Percentiles rank a stretch among this genome's conserved stretches.
phyloP scores from a whole-genome alignment of 192 early-diverging fungal genomes.

The Coemansia sp. region DNA sequence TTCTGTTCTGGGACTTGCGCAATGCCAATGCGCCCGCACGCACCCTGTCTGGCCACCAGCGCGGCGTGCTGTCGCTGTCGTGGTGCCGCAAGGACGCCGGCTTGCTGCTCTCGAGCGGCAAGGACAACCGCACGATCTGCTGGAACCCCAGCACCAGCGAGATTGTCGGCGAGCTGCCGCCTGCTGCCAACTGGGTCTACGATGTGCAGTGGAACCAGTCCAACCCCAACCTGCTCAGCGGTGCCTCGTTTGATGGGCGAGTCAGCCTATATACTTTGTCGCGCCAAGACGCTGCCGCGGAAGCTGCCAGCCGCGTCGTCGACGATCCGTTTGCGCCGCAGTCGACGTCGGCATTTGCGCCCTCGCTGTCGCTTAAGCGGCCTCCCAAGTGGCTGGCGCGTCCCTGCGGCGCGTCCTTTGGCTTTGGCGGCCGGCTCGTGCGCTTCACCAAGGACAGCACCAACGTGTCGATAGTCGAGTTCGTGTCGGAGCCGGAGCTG shows the following conservation, averaged over 20 bases:
- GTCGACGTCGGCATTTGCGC: constrained; percentile 35
- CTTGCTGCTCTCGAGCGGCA: constrained; percentile 88
- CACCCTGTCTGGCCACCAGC: constrained; percentile 79
- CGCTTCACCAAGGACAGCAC: constrained; percentile 60
- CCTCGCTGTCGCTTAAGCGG: constrained; percentile 65
- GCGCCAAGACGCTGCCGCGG: constrained; percentile 43
- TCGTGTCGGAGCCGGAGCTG: constrained; percentile 74
- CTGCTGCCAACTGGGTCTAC: constrained; percentile 89
- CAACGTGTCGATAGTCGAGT: constrained; percentile 60
- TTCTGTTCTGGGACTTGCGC: constrained; percentile 93
- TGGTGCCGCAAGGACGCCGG: constrained; percentile 96
- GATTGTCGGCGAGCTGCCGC: constrained; percentile 85
- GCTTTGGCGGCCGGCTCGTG: constrained; percentile 88
- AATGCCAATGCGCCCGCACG: constrained; percentile 91
- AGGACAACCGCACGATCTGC: constrained; percentile 91
- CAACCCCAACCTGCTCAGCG: constrained; percentile 88
- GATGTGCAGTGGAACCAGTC: constrained; percentile 93
- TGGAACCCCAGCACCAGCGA: constrained; percentile 87
- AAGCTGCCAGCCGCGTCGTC: neutral
- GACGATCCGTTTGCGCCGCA: constrained; percentile 77
- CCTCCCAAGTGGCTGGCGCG: constrained; percentile 95
- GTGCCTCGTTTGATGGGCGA: constrained; percentile 92
- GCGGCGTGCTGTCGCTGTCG: constrained; percentile 86
- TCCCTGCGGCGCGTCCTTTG: constrained; percentile 82
- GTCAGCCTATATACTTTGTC: constrained; percentile 77